Evolutionary conservation across 2,329 filamentous ascomycete species (phyloP), one percentile per base, ranked within the genome.

Genomic region (Hyphodiscus sp.): DNA sequence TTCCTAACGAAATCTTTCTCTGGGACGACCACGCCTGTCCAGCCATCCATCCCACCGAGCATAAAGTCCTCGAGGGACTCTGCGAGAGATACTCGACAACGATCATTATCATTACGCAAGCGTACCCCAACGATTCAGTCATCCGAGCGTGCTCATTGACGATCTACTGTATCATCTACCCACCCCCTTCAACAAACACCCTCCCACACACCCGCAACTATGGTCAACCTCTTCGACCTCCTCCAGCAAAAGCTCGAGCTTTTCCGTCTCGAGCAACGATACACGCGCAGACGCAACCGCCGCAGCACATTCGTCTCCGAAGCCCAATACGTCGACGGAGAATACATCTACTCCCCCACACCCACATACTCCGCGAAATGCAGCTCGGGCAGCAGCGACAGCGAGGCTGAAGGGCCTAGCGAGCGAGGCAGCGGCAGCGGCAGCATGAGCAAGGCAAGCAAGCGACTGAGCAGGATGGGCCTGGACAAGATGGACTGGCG

Each of bases 261-360:
- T 67, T 94, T 95, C 78, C 89, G 91, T 48, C 85, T 97, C 62
- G 92, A 97, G 76, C 87, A 96, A 75, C 87, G 90, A 65, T 97
- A 97, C 77, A 95, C 91, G 49, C 87, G 87, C 66, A 87, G 90
- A 69, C 90, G 92, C 66, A 74, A 83, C 65, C 89, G 92, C 64
- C 89, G 92, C 70, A 91, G 85, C 51, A 94, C 89, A 56, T 96
- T 95, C 71, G 84, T 87, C 67, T 91, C 88, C 67, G 91, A 89
- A 66, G 92, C 91, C 29, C 81, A 89, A 69, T 97, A 97, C 72
- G 87, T 96, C 60, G 89, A 97, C 69, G 94, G 91, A 72, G 92
- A 96, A 76, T 96, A 96, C 75, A 78, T 96, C 70, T 95, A 91
- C 78, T 80, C 81, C 58, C 58, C 64, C 29, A 63, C 49, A 11